These are phyloP conservation scores for Rhizopogon salebrosus DNA, from an alignment of 768 basidiomycete genomes.

Conservation along the genomic window DNA sequence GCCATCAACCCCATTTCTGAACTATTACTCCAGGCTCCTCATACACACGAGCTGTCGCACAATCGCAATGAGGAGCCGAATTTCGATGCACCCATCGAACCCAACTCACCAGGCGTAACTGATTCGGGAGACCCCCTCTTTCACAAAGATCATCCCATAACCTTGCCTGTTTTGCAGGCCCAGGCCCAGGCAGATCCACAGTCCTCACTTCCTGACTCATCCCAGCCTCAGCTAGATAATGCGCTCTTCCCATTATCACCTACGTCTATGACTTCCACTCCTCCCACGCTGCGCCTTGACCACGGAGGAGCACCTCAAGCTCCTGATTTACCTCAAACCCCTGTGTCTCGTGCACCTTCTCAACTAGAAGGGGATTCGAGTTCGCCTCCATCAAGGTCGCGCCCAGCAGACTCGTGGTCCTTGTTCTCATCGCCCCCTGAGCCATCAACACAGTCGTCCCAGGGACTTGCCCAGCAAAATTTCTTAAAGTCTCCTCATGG, in stretches of 20 bases:
- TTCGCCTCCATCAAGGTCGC: constrained; percentile 11
- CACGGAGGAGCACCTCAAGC: not conserved
- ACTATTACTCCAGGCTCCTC: not conserved
- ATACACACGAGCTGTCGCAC: not conserved
- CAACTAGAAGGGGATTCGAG: not conserved
- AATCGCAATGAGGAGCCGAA: not conserved
- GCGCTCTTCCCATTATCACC: not conserved
- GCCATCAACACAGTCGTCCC: constrained; percentile 1
- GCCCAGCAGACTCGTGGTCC: constrained; percentile 9
- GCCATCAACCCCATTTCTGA: not conserved
- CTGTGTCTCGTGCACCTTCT: constrained; percentile 1
- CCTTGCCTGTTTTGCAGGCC: not conserved
- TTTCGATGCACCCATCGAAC: not conserved
- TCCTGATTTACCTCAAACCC: not conserved
- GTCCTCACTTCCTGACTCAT: constrained; percentile 8
- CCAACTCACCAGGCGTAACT: not conserved
- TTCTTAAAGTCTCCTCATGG: constrained; percentile 14
- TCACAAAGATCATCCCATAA: not conserved
- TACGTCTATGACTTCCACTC: not conserved
- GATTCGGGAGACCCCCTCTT: not conserved
- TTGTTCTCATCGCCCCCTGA: constrained; percentile 13
- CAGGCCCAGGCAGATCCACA: not conserved
- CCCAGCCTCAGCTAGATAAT: constrained; percentile 16
- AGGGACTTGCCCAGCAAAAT: not conserved
- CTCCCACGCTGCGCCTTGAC: not conserved